phyloP scores from a whole-genome alignment of 768 basidiomycete genomes.

The Boletus speciosus region DNA sequence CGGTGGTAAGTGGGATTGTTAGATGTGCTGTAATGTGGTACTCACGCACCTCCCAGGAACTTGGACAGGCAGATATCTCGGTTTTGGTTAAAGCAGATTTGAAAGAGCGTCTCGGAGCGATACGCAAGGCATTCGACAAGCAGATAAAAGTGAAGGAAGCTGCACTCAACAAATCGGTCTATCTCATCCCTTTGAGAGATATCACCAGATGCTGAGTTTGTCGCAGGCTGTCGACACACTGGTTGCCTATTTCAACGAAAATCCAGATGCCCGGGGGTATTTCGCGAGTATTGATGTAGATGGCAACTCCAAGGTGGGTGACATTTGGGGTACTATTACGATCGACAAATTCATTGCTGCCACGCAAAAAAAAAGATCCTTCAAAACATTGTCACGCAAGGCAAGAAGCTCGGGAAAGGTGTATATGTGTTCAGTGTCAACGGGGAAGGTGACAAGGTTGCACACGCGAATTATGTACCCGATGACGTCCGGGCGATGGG shows the following conservation, averaged over 20 bases:
- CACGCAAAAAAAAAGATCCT: conserved; percentile 49
- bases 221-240: conserved; percentile 67
- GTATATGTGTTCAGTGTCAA: conserved; percentile 88
- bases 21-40: not conserved
- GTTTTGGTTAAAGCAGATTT: conserved; percentile 77
- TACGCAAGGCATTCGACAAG: conserved; percentile 84
- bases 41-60: conserved; percentile 54
- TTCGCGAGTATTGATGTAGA: conserved; percentile 70
- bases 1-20: conserved; percentile 51
- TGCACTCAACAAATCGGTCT: conserved; percentile 71
- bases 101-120: conserved; percentile 63
- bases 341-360: not conserved
- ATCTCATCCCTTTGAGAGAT: conserved; percentile 12
- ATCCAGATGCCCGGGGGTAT: conserved; percentile 66
- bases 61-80: conserved; percentile 87
- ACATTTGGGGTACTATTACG: not conserved
- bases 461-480: conserved; percentile 83
- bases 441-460: conserved; percentile 63
- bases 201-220: not conserved
- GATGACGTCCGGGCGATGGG: conserved; percentile 58
- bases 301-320: conserved; percentile 77
- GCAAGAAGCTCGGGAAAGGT: conserved; percentile 78
- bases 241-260: conserved; percentile 70
- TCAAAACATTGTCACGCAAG: conserved; percentile 69
- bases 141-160: conserved; percentile 79